Evolutionary conservation across 2,329 filamentous ascomycete genomes (phyloP), one percentile per base, ranked within the genome.

Genomic region (Leptographium radiaticola): DNA sequence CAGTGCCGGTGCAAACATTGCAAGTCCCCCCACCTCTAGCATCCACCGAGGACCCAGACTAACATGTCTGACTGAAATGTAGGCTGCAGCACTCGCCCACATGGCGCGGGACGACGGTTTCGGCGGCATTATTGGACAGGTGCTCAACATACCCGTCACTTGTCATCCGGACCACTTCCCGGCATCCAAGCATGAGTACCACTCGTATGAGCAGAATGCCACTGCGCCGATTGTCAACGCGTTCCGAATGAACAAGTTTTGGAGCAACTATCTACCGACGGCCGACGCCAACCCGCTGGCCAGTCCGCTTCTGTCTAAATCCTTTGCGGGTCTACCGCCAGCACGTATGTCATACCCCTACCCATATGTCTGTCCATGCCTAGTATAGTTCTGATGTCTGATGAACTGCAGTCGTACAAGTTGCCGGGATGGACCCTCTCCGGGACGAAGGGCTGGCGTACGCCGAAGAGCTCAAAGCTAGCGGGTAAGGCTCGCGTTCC

Each of bases 81-180:
- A 59, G 58, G 36, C 49, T 30, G 55, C 55, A 16, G 57, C 46
- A 11, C 33, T 59, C 18, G 42, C 58, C 13, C 52, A 47, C 15
- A 54, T 52, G 16, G 42, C 44, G 1, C 58, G 59, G 5, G 57
- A 60, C 30, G 48, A 53, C 13, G 48, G 50, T 34, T 31, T 59
- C 34, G 34, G 25, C 9, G 58, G 58, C 8, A 49, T 60, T 20
- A 45, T 59, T 8, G 59, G 58, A 1, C 59, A 60, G 50, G 51
- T 60, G 1, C 54, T 60, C 11, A 56, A 57, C 44, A 59, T 59
- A 10, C 59, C 59, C 6, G 59, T 60, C 8, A 61, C 60, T 1
- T 58, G 57, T 34, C 58, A 59, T 18, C 58, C 58, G 2, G n/a
- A 52, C 1, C 53, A 57, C 30, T 58, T 57, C 20, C 53, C 55